These are phyloP conservation scores for Microthlaspi erraticum DNA, from an alignment of 345 rosid species.

Conservation along the genomic window DNA sequence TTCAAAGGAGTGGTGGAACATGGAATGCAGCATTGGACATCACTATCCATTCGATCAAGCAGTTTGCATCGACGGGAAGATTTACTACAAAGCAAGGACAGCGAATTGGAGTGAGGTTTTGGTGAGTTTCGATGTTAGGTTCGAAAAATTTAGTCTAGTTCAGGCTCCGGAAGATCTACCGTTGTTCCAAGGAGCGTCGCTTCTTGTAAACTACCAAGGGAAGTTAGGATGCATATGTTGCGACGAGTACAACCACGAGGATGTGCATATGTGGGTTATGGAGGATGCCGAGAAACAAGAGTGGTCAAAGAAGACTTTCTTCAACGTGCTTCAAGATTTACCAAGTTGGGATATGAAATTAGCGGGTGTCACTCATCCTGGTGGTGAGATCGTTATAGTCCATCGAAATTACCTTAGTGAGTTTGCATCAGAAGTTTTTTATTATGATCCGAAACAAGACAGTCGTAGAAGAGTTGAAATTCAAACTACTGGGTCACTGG, in stretches of 20 bases:
- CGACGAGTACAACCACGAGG: background rate
- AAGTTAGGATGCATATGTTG: slow-evolving; percentile 25
- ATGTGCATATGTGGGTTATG: slow-evolving; percentile 14
- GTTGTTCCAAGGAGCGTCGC: rapidly evolving
- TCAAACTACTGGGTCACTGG: background rate
- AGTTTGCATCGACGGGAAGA: slow-evolving; percentile 1
- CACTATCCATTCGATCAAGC: background rate
- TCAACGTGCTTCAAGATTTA: slow-evolving; percentile 3
- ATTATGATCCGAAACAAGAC: background rate
- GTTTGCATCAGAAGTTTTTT: background rate
- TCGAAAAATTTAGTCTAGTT: background rate
- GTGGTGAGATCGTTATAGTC: slow-evolving; percentile 17
- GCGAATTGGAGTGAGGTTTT: background rate
- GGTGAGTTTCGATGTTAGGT: slow-evolving; percentile 16
- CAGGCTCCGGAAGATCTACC: background rate
- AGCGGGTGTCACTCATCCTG: slow-evolving; percentile 13
- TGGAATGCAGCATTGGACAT: slow-evolving; percentile 16
- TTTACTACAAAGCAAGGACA: slow-evolving; percentile 3
- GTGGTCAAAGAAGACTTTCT: slow-evolving; percentile 6
- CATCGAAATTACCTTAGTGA: background rate
- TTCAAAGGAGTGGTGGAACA: background rate
- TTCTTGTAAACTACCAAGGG: slow-evolving; percentile 19
- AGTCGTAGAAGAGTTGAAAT: slow-evolving; percentile 14
- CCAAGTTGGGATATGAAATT: background rate
- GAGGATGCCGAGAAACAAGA: slow-evolving; percentile 19